These are phyloP conservation scores for Plasmodium vinckei DNA, from an alignment of 169 alveolate genomes.

Conservation along the genomic window DNA sequence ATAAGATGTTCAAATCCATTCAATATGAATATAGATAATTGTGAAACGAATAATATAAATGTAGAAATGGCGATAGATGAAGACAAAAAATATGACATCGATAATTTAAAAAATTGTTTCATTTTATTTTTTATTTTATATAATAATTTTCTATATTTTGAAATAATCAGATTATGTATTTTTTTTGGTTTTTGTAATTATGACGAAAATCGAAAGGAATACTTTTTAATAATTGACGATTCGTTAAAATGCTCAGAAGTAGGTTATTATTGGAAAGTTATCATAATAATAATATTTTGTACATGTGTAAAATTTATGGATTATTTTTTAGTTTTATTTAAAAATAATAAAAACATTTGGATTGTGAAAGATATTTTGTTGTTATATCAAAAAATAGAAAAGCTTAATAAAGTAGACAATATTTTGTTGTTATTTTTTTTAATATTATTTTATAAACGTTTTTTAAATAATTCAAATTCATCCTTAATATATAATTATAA, in stretches of 20 bases:
- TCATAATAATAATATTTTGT: conserved; percentile 42
- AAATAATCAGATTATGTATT: conserved; percentile 61
- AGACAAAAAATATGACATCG: no score
- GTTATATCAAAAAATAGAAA: conserved; percentile 6
- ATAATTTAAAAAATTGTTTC: conserved; percentile 6
- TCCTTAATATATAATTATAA: conserved; percentile 27
- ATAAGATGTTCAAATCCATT: no score
- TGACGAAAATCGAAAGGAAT: conserved; percentile 45
- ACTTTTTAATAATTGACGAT: conserved; percentile 48
- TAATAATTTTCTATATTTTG: conserved; percentile 67
- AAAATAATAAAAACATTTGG: conserved; percentile 8
- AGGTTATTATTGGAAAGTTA: conserved; percentile 33
- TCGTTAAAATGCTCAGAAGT: conserved; percentile 41
- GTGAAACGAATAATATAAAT: background rate
- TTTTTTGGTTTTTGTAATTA: conserved; percentile 70
- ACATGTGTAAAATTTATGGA: conserved; percentile 45
- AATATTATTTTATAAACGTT: conserved; percentile 41
- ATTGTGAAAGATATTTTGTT: conserved; percentile 3
- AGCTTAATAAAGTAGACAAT: conserved; percentile 11
- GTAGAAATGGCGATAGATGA: no score
- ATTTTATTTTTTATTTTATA: conserved; percentile 30
- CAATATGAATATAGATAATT: no score
- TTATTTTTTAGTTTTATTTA: conserved; percentile 27
- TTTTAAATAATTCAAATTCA: conserved; percentile 12
- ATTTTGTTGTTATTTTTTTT: conserved; percentile 43